Base-by-base conservation (phyloP, 306 rosid genomes). In the Sicyos baderoa region DNA sequence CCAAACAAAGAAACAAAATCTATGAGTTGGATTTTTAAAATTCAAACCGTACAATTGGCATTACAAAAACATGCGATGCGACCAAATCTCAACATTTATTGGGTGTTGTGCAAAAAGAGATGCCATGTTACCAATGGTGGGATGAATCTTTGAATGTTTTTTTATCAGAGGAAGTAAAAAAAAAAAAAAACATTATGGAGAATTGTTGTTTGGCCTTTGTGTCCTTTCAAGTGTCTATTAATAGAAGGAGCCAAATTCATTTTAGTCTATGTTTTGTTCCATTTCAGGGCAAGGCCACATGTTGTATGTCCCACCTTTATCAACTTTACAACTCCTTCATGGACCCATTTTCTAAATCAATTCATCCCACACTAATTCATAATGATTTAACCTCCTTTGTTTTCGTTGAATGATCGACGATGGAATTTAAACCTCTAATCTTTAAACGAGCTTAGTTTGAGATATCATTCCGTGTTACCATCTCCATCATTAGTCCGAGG, bases 241-340 rank as follows among this genome's bases (percentile, higher is more conserved):
- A 45, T 45, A 65, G 71, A 65, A 42, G 54, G 54, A 44, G 29
- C 4, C 37, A 65, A 65, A 45, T 45, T 9, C 6, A 21, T 14
- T 65, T 65, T 65, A 19, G 21, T 66, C 14, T 14, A 21, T 21
- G 54, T 6, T 65, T 66, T 66, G 42, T 42, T 65, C 52, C 19
- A 42, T 65, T 65, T 65, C 70, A 65, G 7, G 55, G 54, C 55
- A 47, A 21, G 22, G 14, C 54, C 71, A 66, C 71, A 66, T 66
- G 71, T 3, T 22, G 0, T 2, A 44, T 65, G 70, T 7, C 70
- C 70, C 70, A 45, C 37, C 37, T 32, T 22, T 27, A 21, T 66
- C 35, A 66, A 47, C 32, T 66, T 66, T 66, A 44, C 54, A 44
- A 65, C 70, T 32, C 51, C 70, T 17, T 37, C 0, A 6, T 64